These are phyloP conservation scores for Pichia sp. DNA, from an alignment of 1,139 yeast genomes.

Conservation along the genomic window DNA sequence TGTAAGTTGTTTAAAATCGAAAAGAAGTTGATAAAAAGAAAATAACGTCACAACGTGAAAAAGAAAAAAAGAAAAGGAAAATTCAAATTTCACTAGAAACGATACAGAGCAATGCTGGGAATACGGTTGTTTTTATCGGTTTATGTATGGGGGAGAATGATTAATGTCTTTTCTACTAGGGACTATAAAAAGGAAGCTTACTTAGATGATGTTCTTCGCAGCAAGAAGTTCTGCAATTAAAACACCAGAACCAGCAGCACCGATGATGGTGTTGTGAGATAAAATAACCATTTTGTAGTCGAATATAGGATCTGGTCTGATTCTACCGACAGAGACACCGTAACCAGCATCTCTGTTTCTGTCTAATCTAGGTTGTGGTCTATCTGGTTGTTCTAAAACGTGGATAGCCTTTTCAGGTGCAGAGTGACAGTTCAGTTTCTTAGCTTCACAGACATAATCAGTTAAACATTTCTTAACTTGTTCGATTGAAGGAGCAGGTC, in stretches of 20 bases:
- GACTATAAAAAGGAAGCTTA: background rate
- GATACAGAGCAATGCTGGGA: no score
- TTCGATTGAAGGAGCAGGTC: constrained; percentile 80
- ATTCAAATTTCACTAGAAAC: no score
- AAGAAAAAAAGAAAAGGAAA: background rate
- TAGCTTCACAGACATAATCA: constrained; percentile 82
- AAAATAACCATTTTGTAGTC: constrained; percentile 94
- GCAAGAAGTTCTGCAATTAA: constrained; percentile 86
- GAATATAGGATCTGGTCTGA: constrained; percentile 86
- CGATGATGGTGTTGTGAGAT: constrained; percentile 94
- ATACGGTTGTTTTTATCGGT: no score
- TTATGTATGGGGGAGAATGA: no score
- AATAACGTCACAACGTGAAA: background rate
- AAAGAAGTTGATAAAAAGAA: background rate
- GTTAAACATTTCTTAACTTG: constrained; percentile 64
- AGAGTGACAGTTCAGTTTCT: constrained; percentile 69
- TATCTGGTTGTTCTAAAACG: constrained; percentile 80
- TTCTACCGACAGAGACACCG: constrained; percentile 92
- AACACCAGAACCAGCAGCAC: constrained; percentile 99
- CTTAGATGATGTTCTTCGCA: constrained; percentile 67
- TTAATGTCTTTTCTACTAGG: background rate
- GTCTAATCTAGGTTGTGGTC: constrained; percentile 98
- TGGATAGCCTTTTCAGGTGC: constrained; percentile 93
- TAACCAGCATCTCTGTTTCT: constrained; percentile 92
- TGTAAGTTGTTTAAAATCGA: no score